phyloP scores from a whole-genome alignment of 73 alveolate genomes.

The Paramecium biaurelia region DNA sequence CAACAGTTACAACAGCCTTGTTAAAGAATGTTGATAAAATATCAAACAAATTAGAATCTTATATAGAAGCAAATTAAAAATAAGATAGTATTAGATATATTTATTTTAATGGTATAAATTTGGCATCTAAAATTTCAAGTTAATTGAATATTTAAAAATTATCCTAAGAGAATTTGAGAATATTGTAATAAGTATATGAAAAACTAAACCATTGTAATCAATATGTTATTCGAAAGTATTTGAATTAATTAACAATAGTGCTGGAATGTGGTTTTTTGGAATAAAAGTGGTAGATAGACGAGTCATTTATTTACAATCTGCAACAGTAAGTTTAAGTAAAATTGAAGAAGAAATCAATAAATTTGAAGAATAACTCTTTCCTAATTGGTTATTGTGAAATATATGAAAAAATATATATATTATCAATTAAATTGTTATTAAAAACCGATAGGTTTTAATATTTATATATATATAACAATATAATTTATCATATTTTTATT shows the following conservation, averaged over 20 bases:
- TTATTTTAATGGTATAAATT: constrained; percentile 46
- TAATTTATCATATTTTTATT: too few relatives aligned
- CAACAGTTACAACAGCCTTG: not conserved
- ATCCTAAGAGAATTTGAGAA: not conserved
- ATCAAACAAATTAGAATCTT: not conserved
- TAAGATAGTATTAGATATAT: not conserved
- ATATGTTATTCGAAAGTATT: not conserved
- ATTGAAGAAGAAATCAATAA: constrained; percentile 23
- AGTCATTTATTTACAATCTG: not conserved
- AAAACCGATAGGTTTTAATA: not conserved
- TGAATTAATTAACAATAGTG: not conserved
- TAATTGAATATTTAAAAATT: not conserved
- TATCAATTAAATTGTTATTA: not conserved
- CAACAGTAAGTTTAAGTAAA: not conserved
- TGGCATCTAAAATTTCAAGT: not conserved
- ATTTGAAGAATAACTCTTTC: constrained; percentile 1
- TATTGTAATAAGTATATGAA: not conserved
- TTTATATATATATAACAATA: too few relatives aligned
- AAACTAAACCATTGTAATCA: not conserved
- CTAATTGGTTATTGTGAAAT: not conserved
- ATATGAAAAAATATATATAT: not conserved
- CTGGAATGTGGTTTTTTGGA: constrained; percentile 28
- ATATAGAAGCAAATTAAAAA: not conserved
- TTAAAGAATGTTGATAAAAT: not conserved
- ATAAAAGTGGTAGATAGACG: not conserved